A percentile compares a stretch with the other conserved stretches of the same genome.
phyloP scores from a whole-genome alignment of 148 eudicot species.

The Drosera capensis region DNA sequence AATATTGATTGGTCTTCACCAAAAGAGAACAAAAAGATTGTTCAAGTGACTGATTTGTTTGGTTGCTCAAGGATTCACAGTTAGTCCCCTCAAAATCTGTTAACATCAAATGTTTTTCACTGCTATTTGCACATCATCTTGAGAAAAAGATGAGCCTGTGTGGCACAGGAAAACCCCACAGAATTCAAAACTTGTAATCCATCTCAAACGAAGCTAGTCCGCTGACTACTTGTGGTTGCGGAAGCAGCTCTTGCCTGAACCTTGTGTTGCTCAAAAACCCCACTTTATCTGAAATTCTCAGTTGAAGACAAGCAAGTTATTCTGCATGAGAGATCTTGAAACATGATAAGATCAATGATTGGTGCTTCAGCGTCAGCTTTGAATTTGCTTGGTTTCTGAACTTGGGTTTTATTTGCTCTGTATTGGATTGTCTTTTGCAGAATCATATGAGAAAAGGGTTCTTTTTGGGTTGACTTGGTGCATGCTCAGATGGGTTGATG shows the following conservation, averaged over 20 bases:
- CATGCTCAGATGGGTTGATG: conserved; percentile 12
- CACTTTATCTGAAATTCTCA: no score
- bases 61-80: background rate
- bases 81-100: background rate
- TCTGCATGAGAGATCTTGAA: no score
- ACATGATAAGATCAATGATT: no score
- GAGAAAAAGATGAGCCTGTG: background rate
- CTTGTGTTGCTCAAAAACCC: no score
- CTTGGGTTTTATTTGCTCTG: background rate
- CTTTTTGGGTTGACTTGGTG: conserved; percentile 1
- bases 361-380: no score
- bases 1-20: no score
- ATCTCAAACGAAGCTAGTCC: background rate
- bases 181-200: background rate
- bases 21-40: no score
- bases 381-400: background rate
- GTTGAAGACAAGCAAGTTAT: no score
- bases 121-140: background rate
- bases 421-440: conserved; percentile 3
- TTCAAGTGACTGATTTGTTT: background rate
- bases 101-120: background rate
- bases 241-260: no score
- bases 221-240: no score
- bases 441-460: conserved; percentile 14
- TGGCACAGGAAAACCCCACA: background rate